Conservation (phyloP, 306 rosid species). For the Quercus aquifolioides region DNA sequence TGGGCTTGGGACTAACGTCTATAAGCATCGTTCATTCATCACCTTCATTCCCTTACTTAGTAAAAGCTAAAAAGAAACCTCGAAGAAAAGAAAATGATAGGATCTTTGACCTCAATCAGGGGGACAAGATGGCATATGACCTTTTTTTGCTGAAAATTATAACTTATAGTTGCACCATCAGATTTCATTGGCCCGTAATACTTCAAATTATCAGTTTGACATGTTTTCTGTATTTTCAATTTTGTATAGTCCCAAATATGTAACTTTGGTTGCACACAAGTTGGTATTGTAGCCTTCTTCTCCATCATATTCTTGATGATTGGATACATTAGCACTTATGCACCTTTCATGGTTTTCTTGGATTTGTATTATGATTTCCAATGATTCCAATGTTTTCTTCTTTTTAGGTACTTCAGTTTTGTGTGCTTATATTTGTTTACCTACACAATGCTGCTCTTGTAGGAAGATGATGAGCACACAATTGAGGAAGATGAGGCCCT, state of each 20-base stretch:
- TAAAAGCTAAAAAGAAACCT: too few relatives aligned
- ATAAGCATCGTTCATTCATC: too few relatives aligned
- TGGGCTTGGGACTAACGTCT: too few relatives aligned
- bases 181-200: not conserved
- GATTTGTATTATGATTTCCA: not conserved
- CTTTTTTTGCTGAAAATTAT: not conserved
- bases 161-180: not conserved
- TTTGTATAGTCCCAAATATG: not conserved
- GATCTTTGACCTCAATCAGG: not conserved
- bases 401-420: not conserved
- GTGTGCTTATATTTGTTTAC: conserved; percentile 6
- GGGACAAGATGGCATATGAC: not conserved
- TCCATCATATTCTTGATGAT: conserved; percentile 1
- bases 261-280: not conserved
- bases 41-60: too few relatives aligned
- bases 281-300: not conserved
- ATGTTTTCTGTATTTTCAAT: too few relatives aligned
- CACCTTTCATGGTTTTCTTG: not conserved
- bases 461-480: conserved; percentile 94
- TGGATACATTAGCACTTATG: not conserved
- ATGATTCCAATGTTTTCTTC: not conserved
- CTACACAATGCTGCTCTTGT: conserved; percentile 42
- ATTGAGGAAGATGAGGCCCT: conserved; percentile 90
- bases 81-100: not conserved
- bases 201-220: not conserved